Conservation (phyloP, 768 basidiomycete genomes). For the Rhodotorula kratochvilovae region DNA sequence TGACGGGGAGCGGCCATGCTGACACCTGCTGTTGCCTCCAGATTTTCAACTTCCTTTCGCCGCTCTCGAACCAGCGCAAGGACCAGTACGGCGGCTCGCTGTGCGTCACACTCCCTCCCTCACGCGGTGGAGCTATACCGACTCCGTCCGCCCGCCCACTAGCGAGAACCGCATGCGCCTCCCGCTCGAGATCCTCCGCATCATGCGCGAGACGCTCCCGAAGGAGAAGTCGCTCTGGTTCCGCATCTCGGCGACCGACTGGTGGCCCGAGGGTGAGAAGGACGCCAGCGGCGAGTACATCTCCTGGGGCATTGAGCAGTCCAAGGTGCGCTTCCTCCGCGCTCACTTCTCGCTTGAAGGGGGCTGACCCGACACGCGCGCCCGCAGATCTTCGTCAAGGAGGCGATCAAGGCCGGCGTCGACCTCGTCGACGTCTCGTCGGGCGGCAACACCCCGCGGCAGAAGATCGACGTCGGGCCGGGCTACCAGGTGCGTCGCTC, state of each 20-base stretch:
- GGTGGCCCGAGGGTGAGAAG: constrained; percentile 60
- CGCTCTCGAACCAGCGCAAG: constrained; percentile 65
- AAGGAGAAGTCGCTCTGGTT: constrained; percentile 65
- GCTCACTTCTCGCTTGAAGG: neutral
- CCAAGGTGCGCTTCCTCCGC: constrained; percentile 48
- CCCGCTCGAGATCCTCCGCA: constrained; percentile 58
- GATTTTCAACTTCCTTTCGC: constrained; percentile 65
- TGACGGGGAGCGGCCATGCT: no score
- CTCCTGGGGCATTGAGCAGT: constrained; percentile 76
- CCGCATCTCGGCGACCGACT: constrained; percentile 65
- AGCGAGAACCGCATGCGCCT: constrained; percentile 62
- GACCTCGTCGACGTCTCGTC: constrained; percentile 71
- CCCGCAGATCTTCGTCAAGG: constrained; percentile 13
- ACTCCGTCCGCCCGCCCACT: no score
- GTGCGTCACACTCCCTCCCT: neutral
- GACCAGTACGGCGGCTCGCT: constrained; percentile 70
- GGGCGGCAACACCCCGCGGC: constrained; percentile 62
- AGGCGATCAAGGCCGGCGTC: constrained; percentile 55
- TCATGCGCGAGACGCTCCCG: constrained; percentile 59
- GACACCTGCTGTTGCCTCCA: constrained; percentile 51
- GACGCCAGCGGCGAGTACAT: constrained; percentile 57
- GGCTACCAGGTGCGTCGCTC: constrained; percentile 59
- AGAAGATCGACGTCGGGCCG: constrained; percentile 57
- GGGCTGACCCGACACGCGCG: neutral
- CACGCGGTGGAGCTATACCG: neutral